Base-by-base conservation (phyloP, 805 yeast species). In the Ogataea trehaloabstinens region DNA sequence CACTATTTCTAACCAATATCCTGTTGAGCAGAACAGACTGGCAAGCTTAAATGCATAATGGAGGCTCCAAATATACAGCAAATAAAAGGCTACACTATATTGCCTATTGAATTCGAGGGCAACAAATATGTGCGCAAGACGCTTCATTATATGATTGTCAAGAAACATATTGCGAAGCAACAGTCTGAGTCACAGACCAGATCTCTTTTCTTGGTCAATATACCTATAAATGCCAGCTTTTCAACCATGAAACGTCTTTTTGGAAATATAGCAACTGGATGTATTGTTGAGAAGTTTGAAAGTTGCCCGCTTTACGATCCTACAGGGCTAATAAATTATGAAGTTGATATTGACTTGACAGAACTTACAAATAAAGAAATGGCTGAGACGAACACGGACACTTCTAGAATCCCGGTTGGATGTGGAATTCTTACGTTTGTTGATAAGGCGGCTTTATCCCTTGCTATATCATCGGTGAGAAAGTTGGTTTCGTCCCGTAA, bases 351-450 rank as follows among this genome's bases (percentile, higher is more conserved):
- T 8, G 75, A 81, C 53, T 60, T 85, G 37, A 69, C 81, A 1
- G 68, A 70, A 41, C 65, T 84, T 38, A 80, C 89, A 0, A 74
- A 82, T 11, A 83, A 80, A 40, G 64, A 58, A 31, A 48, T 56
- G 39, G 53, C 56, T 2, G 19, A 75, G 38, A 8, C 6, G 56
- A 55, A 22, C 3, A 55, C 53, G 10, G 51, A 55, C 13, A 60
- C 62, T 2, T 50, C 71, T 39, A 78, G 70, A 48, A 66, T 84
- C 28, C 95, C 95, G 30, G 76, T 79, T 51, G 80, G 84, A 42
- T 80, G 90, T 46, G 91, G 86, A 0, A 66, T 87, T 6, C 71
- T 87, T 30, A 78, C 80, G 20, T 80, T 88, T 55, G 74, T 89
- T 5, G 97, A 88, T 61, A 78, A 78, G 52, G 60, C 82, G 3